Percentiles rank a stretch among this genome's conserved stretches.
Evolutionary conservation across 768 basidiomycete genomes (phyloP).

Genomic region (Cystofilobasidium ferigula): DNA sequence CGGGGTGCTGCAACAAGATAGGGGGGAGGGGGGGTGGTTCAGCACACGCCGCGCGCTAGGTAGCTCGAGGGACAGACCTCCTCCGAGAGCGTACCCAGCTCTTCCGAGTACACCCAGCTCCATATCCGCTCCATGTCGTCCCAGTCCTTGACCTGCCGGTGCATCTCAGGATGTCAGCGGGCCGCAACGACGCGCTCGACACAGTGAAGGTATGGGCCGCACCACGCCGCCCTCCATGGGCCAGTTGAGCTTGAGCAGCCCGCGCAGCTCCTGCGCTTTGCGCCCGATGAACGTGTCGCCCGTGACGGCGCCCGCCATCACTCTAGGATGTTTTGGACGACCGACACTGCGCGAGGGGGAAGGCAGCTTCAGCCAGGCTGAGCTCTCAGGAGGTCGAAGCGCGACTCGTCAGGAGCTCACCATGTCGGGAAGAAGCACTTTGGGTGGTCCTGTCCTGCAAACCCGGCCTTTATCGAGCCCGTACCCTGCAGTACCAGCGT

Average conservation of each 20-base stretch:
- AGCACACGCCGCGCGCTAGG: background rate
- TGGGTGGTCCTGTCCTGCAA: conserved; percentile 96
- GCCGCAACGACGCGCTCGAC: background rate
- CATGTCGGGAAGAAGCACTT: conserved; percentile 99
- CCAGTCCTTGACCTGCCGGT: conserved; percentile 66
- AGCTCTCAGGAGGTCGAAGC: background rate
- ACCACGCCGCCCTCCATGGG: conserved; percentile 99
- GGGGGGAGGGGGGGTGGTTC: background rate
- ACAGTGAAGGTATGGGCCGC: background rate
- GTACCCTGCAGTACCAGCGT: conserved; percentile 66
- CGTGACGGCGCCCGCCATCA: conserved; percentile 89
- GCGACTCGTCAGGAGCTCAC: conserved; percentile 45
- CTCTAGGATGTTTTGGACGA: conserved; percentile 89
- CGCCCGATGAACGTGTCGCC: conserved; percentile 93
- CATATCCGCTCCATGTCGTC: conserved; percentile 99
- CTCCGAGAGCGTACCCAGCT: conserved; percentile 87
- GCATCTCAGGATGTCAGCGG: too few species aligned
- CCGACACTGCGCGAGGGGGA: conserved; percentile 59
- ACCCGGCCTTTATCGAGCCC: conserved; percentile 96
- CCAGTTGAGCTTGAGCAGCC: conserved; percentile 93
- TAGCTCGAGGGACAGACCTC: conserved; percentile 52
- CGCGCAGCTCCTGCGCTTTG: conserved; percentile 88
- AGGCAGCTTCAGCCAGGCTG: background rate
- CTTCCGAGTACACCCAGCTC: conserved; percentile 94
- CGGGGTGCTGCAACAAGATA: conserved; percentile 64